Conservation (phyloP, 805 yeast species). For the Diddensiella santjacobensis region DNA sequence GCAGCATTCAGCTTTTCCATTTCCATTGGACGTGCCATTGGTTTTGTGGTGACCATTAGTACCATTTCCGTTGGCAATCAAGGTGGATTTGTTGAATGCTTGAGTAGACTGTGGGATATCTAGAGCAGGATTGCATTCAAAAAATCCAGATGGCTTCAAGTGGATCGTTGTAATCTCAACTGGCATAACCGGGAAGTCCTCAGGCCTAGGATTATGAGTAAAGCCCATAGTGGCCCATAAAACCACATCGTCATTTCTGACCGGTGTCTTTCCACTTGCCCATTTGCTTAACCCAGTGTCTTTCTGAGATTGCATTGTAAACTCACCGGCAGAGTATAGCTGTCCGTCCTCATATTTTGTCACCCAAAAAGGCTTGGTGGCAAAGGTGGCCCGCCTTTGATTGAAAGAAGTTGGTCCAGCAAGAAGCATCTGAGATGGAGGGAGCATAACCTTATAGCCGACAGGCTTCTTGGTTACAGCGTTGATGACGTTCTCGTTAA, state of each 20-base stretch:
- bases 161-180: constrained; percentile 73
- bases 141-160: constrained; percentile 76
- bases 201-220: constrained; percentile 85
- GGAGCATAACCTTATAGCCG: constrained; percentile 71
- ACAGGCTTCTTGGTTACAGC: constrained; percentile 71
- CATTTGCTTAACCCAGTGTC: constrained; percentile 28
- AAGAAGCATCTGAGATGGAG: constrained; percentile 67
- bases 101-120: constrained; percentile 79
- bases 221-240: constrained; percentile 81
- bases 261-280: constrained; percentile 27
- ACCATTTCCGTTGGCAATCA: not conserved
- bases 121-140: constrained; percentile 70
- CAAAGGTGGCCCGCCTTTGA: constrained; percentile 81
- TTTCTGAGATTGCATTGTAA: constrained; percentile 36
- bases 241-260: constrained; percentile 59
- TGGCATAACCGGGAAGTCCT: constrained; percentile 88
- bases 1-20: not conserved
- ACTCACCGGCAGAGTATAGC: constrained; percentile 68
- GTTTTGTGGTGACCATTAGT: not conserved
- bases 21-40: not conserved
- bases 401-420: constrained; percentile 74
- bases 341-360: constrained; percentile 70
- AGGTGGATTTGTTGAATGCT: constrained; percentile 40
- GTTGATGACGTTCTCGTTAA: constrained; percentile 65
- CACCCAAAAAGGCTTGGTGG: constrained; percentile 60